Conservation (phyloP, 805 yeast species). For the Saturnispora serradocipensis region DNA sequence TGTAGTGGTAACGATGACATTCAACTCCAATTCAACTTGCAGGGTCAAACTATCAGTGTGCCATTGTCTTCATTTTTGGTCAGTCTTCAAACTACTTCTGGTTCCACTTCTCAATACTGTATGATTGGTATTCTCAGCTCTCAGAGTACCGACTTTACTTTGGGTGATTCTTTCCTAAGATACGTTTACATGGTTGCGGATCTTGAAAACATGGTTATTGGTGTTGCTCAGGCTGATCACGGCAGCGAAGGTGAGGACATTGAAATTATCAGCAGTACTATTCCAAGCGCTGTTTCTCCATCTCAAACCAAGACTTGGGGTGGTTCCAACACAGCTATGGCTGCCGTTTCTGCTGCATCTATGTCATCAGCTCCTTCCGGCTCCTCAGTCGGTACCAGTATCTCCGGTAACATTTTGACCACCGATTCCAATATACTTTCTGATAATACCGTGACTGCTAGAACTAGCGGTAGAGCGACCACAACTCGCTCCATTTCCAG, state of each 20-base stretch:
- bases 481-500: not conserved
- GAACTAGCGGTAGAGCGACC: not conserved
- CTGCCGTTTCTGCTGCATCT: constrained; percentile 1
- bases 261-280: constrained; percentile 29
- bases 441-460: not conserved
- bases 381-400: not conserved
- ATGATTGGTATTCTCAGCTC: constrained; percentile 33
- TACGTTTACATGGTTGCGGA: constrained; percentile 49
- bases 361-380: constrained; percentile 6
- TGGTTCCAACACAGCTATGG: constrained; percentile 3
- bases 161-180: constrained; percentile 50
- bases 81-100: constrained; percentile 15
- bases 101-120: constrained; percentile 29
- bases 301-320: constrained; percentile 34
- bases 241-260: constrained; percentile 29
- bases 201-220: constrained; percentile 35
- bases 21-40: constrained; percentile 40
- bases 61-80: constrained; percentile 31
- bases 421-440: not conserved
- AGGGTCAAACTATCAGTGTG: constrained; percentile 43
- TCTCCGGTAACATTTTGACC: not conserved
- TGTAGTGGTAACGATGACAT: constrained; percentile 30
- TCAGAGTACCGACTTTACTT: constrained; percentile 28
- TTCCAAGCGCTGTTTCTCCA: constrained; percentile 45
- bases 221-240: constrained; percentile 30